These are phyloP conservation scores for Harringtonia aguacate DNA, from an alignment of 2,329 filamentous ascomycete genomes.

Conservation along the genomic window DNA sequence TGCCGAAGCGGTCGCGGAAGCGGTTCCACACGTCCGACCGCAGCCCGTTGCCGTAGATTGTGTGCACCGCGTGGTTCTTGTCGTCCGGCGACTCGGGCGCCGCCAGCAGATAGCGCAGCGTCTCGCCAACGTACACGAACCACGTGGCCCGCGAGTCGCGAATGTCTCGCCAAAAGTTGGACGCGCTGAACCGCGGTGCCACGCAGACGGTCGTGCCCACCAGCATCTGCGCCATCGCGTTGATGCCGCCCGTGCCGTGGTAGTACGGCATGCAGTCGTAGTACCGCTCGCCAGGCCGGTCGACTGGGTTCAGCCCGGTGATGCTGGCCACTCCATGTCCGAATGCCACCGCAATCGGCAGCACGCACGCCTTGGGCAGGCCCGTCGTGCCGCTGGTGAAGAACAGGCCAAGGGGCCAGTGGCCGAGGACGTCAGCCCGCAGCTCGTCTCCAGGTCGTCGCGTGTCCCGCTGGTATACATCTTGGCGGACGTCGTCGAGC, in stretches of 20 bases:
- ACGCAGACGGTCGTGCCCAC: constrained; percentile 46
- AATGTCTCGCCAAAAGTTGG: constrained; percentile 62
- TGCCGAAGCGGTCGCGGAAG: constrained; percentile 53
- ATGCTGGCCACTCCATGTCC: constrained; percentile 13
- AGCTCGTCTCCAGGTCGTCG: constrained; percentile 42
- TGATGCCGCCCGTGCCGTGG: constrained; percentile 61
- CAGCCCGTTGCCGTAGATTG: constrained; percentile 57
- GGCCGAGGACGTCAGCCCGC: constrained; percentile 36
- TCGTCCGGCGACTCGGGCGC: constrained; percentile 53
- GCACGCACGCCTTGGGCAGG: constrained; percentile 58
- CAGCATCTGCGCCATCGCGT: constrained; percentile 43
- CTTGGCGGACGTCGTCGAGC: constrained; percentile 36
- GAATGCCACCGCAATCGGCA: constrained; percentile 37
- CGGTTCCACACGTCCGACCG: constrained; percentile 58
- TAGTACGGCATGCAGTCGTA: constrained; percentile 71
- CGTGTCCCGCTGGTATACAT: constrained; percentile 18
- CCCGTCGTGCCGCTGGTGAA: constrained; percentile 73
- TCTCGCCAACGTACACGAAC: constrained; percentile 72
- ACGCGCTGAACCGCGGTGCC: constrained; percentile 56
- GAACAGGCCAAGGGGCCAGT: constrained; percentile 52
- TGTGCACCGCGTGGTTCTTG: constrained; percentile 43
- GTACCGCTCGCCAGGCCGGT: constrained; percentile 44
- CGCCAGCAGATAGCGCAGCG: constrained; percentile 61
- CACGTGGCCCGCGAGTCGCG: constrained; percentile 56
- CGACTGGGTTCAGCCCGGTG: constrained; percentile 18